Percentiles rank a stretch among this genome's conserved stretches.
Conservation (phyloP, 257 asterid species). For the Voacanga thouarsii region DNA sequence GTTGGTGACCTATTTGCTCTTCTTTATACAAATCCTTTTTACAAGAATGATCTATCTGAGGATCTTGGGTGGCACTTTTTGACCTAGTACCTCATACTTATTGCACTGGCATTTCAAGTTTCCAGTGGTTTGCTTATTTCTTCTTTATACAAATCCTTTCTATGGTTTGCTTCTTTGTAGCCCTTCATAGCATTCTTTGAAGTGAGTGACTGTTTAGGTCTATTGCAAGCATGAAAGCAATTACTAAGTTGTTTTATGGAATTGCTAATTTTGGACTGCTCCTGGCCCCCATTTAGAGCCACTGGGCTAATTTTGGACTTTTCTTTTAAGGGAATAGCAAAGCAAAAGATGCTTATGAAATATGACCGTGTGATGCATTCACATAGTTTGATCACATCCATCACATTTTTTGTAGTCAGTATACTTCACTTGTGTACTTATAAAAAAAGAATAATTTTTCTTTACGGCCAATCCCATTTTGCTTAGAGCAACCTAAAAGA, state of each 20-base stretch:
- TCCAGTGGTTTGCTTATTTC: not conserved
- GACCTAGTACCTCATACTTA: not conserved
- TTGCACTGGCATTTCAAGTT: not conserved
- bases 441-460: no score
- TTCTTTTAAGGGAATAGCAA: not conserved
- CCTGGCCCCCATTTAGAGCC: not conserved
- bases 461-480: not conserved
- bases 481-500: conserved; percentile 53
- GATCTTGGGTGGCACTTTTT: not conserved
- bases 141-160: no score
- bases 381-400: not conserved
- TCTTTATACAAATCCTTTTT: not conserved
- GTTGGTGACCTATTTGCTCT: conserved; percentile 35
- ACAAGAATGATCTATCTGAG: not conserved
- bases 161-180: not conserved
- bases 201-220: not conserved
- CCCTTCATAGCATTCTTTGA: not conserved
- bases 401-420: not conserved
- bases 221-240: not conserved
- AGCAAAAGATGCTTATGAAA: not conserved
- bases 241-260: not conserved
- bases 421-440: no score
- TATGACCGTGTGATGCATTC: not conserved
- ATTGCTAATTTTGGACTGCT: conserved; percentile 4
- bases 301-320: not conserved